Conservation (phyloP, 257 asterid species). For the Echium plantagineum region DNA sequence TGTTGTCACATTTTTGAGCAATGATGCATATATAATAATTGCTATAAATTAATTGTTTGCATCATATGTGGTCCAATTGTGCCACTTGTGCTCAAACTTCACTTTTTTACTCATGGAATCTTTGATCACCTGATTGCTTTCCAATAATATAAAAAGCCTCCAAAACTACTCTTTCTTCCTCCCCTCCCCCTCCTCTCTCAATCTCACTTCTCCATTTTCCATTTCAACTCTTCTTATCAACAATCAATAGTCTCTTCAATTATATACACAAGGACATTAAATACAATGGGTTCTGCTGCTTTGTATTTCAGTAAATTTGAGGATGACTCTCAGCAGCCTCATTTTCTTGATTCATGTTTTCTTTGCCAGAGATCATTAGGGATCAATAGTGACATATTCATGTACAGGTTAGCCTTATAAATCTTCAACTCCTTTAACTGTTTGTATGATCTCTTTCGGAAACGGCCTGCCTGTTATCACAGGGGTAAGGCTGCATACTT, state of each 20-base stretch:
- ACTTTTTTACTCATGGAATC: not conserved
- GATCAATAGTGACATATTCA: conserved; percentile 70
- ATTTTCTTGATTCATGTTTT: conserved; percentile 75
- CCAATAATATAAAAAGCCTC: conserved; percentile 22
- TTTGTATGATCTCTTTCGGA: not conserved
- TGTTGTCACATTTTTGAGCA: too few relatives aligned
- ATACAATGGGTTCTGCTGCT: conserved; percentile 30
- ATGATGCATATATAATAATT: not conserved
- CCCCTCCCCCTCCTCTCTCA: conserved; percentile 8
- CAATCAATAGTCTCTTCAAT: not conserved
- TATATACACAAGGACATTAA: not conserved
- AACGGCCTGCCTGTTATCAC: too few relatives aligned
- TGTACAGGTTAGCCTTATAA: conserved; percentile 60
- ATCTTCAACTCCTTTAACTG: not conserved
- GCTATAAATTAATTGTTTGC: not conserved
- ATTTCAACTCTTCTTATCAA: not conserved
- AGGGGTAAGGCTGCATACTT: too few relatives aligned
- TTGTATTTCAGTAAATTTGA: conserved; percentile 35
- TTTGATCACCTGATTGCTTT: too few relatives aligned
- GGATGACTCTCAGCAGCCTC: conserved; percentile 39
- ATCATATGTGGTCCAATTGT: conserved; percentile 8
- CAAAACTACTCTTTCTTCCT: not conserved
- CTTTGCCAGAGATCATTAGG: conserved; percentile 55
- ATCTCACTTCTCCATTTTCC: conserved; percentile 8
- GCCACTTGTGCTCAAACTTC: conserved; percentile 8